These are phyloP conservation scores for Eimeria sp. DNA, from an alignment of 169 alveolate species.

Conservation along the genomic window DNA sequence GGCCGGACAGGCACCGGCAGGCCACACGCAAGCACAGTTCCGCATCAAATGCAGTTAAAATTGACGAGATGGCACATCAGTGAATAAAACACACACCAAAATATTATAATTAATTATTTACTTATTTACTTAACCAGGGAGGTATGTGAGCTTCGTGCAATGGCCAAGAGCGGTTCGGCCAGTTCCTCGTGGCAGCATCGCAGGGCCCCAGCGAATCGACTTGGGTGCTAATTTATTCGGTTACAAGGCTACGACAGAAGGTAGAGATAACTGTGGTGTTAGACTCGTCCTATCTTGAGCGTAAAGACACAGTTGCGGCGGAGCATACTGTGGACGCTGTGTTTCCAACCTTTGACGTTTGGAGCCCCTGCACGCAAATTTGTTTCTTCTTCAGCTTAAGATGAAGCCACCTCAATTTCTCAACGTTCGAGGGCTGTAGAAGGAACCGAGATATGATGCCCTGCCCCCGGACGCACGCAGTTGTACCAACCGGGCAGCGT, in stretches of 20 bases:
- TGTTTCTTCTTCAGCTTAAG: neutral
- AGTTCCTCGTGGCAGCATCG: neutral
- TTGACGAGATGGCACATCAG: too few relatives aligned
- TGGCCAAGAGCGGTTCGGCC: neutral
- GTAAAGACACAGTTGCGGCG: neutral
- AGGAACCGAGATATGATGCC: neutral
- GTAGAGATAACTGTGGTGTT: neutral
- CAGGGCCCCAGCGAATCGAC: neutral
- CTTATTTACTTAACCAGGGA: too few relatives aligned
- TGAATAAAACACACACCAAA: too few relatives aligned
- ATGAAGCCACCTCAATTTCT: neutral
- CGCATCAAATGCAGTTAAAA: too few relatives aligned
- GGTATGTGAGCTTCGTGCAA: neutral
- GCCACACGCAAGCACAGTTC: too few relatives aligned
- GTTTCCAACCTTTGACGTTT: neutral
- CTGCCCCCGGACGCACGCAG: neutral
- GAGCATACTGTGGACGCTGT: neutral
- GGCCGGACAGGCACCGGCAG: too few relatives aligned
- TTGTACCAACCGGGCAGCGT: neutral
- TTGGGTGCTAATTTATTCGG: neutral
- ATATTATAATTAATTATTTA: neutral
- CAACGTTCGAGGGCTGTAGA: neutral
- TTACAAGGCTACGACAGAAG: neutral
- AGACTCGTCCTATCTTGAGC: too few relatives aligned
- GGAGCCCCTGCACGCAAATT: neutral